A percentile compares a stretch with the other conserved stretches of the same genome.
These are phyloP conservation scores for Eucalyptus decipiens DNA, from an alignment of 345 rosid species.

Conservation along the genomic window DNA sequence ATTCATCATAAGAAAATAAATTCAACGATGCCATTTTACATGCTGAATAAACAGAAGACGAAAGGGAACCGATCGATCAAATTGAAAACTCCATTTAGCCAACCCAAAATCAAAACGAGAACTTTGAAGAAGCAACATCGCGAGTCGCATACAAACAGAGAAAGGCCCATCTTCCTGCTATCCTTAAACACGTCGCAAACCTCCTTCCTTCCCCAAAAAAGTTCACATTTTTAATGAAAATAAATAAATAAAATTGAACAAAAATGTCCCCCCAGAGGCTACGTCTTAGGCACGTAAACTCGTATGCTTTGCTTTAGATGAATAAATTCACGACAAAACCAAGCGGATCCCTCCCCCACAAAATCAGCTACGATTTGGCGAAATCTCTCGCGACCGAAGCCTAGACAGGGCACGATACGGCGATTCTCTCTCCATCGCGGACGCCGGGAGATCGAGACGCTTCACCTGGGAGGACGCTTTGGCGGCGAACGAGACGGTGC, in stretches of 20 bases:
- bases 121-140: neutral
- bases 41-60: neutral
- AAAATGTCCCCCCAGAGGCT: neutral
- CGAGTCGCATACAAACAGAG: neutral
- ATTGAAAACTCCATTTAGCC: neutral
- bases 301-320: neutral
- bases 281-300: neutral
- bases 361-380: neutral
- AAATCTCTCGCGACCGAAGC: neutral
- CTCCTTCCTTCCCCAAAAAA: neutral
- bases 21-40: neutral
- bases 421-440: neutral
- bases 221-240: neutral
- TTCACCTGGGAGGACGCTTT: slow-evolving; percentile 40
- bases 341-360: neutral
- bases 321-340: neutral
- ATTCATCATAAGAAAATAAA: neutral
- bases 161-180: neutral
- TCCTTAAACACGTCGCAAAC: neutral
- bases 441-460: neutral
- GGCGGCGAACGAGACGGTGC: slow-evolving; percentile 39
- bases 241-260: neutral
- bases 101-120: neutral
- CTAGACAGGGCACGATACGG: neutral
- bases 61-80: neutral